A percentile compares a stretch with the other conserved stretches of the same genome.
phyloP scores from a whole-genome alignment of 2,329 filamentous ascomycete genomes.

The Pestalotiopsis sp. region DNA sequence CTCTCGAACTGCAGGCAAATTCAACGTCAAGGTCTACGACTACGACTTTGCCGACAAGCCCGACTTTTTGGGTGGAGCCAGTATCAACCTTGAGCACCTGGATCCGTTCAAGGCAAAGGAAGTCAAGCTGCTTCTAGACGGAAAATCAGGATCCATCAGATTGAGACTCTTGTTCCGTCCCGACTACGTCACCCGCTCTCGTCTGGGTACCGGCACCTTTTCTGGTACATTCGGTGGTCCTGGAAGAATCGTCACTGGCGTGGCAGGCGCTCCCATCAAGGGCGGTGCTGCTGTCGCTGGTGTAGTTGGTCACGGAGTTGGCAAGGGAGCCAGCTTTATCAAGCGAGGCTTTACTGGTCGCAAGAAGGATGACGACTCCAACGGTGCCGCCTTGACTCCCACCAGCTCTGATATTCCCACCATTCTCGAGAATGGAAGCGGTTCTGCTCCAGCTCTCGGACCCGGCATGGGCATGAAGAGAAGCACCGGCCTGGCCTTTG shows the following conservation, averaged over 20 bases:
- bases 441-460: slow-evolving; percentile 18
- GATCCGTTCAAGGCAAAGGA: slow-evolving; percentile 86
- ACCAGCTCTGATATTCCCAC: slow-evolving; percentile 44
- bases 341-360: slow-evolving; percentile 79
- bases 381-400: slow-evolving; percentile 43
- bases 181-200: slow-evolving; percentile 82
- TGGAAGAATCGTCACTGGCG: slow-evolving; percentile 81
- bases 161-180: slow-evolving; percentile 90
- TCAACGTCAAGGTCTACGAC: slow-evolving; percentile 84
- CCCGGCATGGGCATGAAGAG: slow-evolving; percentile 42
- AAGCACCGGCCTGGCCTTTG: slow-evolving; percentile 39
- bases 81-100: slow-evolving; percentile 76
- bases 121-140: slow-evolving; percentile 75
- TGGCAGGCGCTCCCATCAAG: slow-evolving; percentile 90
- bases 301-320: slow-evolving; percentile 75
- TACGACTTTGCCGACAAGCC: slow-evolving; percentile 97
- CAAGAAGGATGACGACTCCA: slow-evolving; percentile 66
- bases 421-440: slow-evolving; percentile 45
- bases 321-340: slow-evolving; percentile 89
- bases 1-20: slow-evolving; percentile 82
- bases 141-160: slow-evolving; percentile 83
- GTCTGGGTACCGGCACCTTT: slow-evolving; percentile 92
- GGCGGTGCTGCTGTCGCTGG: slow-evolving; percentile 78
- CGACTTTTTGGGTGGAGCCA: slow-evolving; percentile 80
- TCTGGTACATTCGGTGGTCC: slow-evolving; percentile 85